Conservation (phyloP, 2,329 filamentous ascomycete species). For the Pseudogymnoascus sp. region DNA sequence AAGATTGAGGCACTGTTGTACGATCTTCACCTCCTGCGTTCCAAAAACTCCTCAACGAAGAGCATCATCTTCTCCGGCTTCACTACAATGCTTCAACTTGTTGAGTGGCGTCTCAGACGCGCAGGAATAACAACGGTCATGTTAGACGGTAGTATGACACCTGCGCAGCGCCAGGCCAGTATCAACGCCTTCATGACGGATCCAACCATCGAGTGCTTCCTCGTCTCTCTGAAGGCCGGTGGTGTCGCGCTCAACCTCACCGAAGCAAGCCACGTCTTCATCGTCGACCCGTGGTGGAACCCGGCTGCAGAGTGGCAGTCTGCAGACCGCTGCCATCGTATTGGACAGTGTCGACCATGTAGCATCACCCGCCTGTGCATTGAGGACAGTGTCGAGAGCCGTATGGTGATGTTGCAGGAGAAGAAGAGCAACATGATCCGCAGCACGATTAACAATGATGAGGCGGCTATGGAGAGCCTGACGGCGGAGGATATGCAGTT, state of each 20-base stretch:
- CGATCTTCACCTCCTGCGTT: constrained; percentile 84
- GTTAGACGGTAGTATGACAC: constrained; percentile 96
- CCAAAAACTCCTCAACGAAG: constrained; percentile 88
- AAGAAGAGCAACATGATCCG: constrained; percentile 99
- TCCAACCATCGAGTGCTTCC: constrained; percentile 85
- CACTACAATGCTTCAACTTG: constrained; percentile 92
- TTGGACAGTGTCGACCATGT: constrained; percentile 88
- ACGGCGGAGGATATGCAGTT: constrained; percentile 93
- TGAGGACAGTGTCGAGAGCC: constrained; percentile 91
- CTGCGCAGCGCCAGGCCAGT: constrained; percentile 81
- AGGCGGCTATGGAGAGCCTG: constrained; percentile 83
- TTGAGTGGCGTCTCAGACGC: constrained; percentile 91
- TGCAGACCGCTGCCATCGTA: constrained; percentile 87
- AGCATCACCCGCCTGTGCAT: constrained; percentile 92
- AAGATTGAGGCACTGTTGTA: constrained; percentile 97
- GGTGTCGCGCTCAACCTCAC: constrained; percentile 93
- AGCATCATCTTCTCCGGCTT: constrained; percentile 98
- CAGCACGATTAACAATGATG: constrained; percentile 90
- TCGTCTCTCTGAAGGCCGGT: constrained; percentile 92
- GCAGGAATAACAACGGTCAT: constrained; percentile 98
- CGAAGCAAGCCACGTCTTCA: constrained; percentile 90
- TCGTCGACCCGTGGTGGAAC: constrained; percentile 99
- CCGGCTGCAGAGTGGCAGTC: constrained; percentile 99
- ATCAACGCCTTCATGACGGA: constrained; percentile 98
- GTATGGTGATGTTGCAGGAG: constrained; percentile 92